Base-by-base conservation (phyloP, 2,329 filamentous ascomycete genomes). In the Ploettnerulaceae sp. region DNA sequence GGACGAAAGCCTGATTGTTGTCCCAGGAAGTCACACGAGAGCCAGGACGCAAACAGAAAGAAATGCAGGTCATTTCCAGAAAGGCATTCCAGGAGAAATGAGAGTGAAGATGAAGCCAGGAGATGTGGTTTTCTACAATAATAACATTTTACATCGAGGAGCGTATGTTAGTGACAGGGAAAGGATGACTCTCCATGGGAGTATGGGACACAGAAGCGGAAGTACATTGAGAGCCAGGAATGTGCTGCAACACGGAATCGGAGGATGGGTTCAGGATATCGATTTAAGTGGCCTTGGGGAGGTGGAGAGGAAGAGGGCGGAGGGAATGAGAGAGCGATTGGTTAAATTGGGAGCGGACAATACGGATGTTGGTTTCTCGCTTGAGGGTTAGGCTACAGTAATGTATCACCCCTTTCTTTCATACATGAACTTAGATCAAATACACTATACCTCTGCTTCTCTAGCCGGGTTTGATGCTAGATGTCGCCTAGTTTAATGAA, bases 91-190 rank as follows among this genome's bases (percentile, higher is more conserved):
- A 0, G 78, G 70, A 0, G 82, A 89, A 69, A 61, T 82, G 11
- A 67, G 77, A 3, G 87, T 94, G 12, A 61, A 71, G 61, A 70
- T 94, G 51, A 69, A 76, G 52, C 75, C 87, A 0, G 89, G 89
- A 0, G 89, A 95, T 66, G 79, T 85, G 12, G 86, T 86, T 32
- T 95, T 95, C 60, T 95, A 95, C 63, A 82, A 95, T 65, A 94
- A 90, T 62, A 94, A 95, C 64, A 94, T 95, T 54, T 64, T 94
- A 53, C 85, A 89, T 60, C 71, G 84, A 3, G 85, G 84, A 1
- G 77, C 78, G 21, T 89, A 89, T 64, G 69, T 74, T 54, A 66
- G 67, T 9, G 58, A 29, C 1, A 75, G 69, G 56, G 81, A 87
- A 67, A 69, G 85, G 18, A 75, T 84, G 72, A 88, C 84, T 50